Conservation (phyloP, 1,284 basidiomycete genomes). For the Sphaerobolus stellatus region DNA sequence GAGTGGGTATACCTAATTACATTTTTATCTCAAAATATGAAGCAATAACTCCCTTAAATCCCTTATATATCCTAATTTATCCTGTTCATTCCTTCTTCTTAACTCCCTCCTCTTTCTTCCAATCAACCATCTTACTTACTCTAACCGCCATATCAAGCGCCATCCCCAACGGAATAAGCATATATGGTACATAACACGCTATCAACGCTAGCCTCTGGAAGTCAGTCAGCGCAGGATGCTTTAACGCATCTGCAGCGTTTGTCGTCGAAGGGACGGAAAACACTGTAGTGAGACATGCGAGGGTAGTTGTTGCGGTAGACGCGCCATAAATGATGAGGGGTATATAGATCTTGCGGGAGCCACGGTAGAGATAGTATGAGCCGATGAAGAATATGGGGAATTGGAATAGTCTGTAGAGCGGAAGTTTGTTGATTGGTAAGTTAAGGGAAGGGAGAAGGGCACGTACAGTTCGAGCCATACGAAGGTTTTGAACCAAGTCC, state of each 20-base stretch:
- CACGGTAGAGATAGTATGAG: slow-evolving; percentile 61
- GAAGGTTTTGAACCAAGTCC: slow-evolving; percentile 66
- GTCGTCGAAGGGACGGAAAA: slow-evolving; percentile 41
- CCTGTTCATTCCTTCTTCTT: slow-evolving; percentile 17
- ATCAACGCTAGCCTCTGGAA: slow-evolving; percentile 56
- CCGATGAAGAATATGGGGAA: slow-evolving; percentile 75
- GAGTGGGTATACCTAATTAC: neutral
- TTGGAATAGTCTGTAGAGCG: slow-evolving; percentile 59
- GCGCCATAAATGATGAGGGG: slow-evolving; percentile 73
- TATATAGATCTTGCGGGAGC: slow-evolving; percentile 50
- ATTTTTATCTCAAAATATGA: neutral
- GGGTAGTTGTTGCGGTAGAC: slow-evolving; percentile 73
- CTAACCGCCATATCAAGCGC: slow-evolving; percentile 67
- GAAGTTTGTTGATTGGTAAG: neutral
- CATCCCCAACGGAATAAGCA: slow-evolving; percentile 69
- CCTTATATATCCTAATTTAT: neutral
- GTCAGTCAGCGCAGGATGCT: slow-evolving; percentile 33
- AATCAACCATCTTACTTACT: slow-evolving; percentile 29
- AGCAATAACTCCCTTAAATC: too few species aligned
- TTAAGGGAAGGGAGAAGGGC: slow-evolving; percentile 8
- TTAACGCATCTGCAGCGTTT: slow-evolving; percentile 25
- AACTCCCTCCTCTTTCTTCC: slow-evolving; percentile 17
- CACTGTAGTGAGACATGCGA: slow-evolving; percentile 67
- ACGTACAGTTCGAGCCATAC: slow-evolving; percentile 50
- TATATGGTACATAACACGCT: slow-evolving; percentile 74